phyloP scores from a whole-genome alignment of 768 basidiomycete species.

The Mycena chlorophos region DNA sequence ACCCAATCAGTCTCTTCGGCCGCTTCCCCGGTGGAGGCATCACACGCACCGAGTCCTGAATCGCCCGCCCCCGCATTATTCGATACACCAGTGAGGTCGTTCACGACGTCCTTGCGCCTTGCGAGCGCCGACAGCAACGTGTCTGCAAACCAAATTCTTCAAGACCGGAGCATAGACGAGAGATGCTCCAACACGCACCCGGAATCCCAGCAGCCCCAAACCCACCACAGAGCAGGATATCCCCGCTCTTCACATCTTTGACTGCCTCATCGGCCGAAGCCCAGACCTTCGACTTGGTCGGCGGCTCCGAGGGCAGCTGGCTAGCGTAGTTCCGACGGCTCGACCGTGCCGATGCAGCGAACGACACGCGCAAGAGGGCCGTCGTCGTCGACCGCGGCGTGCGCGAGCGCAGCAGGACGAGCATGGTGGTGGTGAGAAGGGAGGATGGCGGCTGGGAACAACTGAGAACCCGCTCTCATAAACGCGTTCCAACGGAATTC shows the following conservation, averaged over 20 bases:
- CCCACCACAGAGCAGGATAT: conserved; percentile 81
- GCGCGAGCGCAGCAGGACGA: conserved; percentile 14
- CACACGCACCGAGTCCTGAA: conserved; percentile 64
- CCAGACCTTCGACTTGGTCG: conserved; percentile 70
- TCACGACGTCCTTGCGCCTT: conserved; percentile 73
- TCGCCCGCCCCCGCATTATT: conserved; percentile 82
- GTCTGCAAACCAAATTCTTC: too few relatives aligned
- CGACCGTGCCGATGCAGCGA: too few relatives aligned
- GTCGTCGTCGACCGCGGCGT: too few relatives aligned
- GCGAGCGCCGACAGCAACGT: conserved; percentile 79
- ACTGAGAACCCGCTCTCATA: too few relatives aligned
- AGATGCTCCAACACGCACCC: conserved; percentile 42
- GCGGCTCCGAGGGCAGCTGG: conserved; percentile 32
- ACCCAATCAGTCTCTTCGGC: conserved; percentile 1
- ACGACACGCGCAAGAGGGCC: conserved; percentile 21
- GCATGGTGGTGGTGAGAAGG: conserved; percentile 13
- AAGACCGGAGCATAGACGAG: conserved; percentile 2
- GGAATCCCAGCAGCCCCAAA: conserved; percentile 91
- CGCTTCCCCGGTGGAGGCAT: neutral
- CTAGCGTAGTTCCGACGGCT: conserved; percentile 38
- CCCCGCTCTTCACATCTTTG: conserved; percentile 77
- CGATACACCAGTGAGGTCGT: conserved; percentile 75
- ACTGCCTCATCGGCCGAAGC: conserved; percentile 80
- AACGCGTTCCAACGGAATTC: too few relatives aligned
- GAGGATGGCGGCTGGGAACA: neutral